Base-by-base conservation (phyloP, 345 rosid genomes). In the Eutrema heterophyllum region DNA sequence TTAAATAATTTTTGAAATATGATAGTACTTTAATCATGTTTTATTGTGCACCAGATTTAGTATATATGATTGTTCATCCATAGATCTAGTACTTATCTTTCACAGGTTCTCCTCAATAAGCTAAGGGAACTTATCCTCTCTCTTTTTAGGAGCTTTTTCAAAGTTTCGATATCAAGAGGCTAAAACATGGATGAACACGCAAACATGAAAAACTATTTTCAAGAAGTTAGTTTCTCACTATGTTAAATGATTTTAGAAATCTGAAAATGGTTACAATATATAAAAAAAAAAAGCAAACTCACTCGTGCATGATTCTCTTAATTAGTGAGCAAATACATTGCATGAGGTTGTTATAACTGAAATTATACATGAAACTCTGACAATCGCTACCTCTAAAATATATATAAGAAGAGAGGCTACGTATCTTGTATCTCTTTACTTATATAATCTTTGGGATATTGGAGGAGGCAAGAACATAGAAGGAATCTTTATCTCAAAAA, bases 401-500 rank as follows among this genome's bases (percentile, higher is more conserved):
- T 21, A 29, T 39, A 54, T 12, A 65, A 56, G 78, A 74, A 40
- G 67, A 67, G 53, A 29, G 53, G 33, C 58, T 10, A 56, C 65
- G 24, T 74, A 50, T 74, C 67, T 8, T 65, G 67, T 54, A 49
- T 57, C 54, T 67, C 44, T 49, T 36, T 54, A 46, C 79, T 76
- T 62, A 64, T 63, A 30, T 36, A 65, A 45, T 76, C 51, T 62
- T 62, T 76, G 64, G 70, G 69, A 54, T 53, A 43, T 36, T 45
- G 60, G 66, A 70, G 32, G 66, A 59, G 79, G 51, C 65, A 76
- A 76, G 18, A 36, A 53, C 65, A 76, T 68, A 9, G 45, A 69
- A 76, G 70, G 75, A 62, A 69, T 69, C 69, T 76, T 62, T 69
- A 55, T 76, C 67, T 70, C 11, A 70, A 76, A 36, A 55, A 54